These are phyloP conservation scores for Ormosia semicastrata DNA, from an alignment of 306 rosid genomes.

Conservation along the genomic window DNA sequence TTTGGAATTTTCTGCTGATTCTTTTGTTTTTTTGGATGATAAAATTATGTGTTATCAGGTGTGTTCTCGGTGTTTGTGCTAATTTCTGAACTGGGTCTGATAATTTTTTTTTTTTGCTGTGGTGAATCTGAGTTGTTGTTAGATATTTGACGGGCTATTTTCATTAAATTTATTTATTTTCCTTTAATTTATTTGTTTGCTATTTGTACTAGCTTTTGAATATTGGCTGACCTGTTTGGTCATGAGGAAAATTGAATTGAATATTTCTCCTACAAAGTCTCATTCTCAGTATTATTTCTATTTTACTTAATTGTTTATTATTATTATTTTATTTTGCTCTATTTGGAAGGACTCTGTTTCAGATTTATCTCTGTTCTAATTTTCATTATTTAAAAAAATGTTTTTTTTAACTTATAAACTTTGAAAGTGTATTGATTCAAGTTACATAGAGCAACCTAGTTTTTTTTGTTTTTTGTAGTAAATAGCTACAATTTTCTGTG, in stretches of 20 bases:
- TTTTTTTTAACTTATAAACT: not conserved
- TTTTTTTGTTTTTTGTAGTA: not conserved
- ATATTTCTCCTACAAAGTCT: not conserved
- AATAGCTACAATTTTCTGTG: constrained; percentile 19
- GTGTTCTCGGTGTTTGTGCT: not conserved
- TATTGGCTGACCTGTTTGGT: not conserved
- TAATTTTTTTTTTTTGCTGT: not conserved
- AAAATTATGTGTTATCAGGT: not conserved
- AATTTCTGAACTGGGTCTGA: not conserved
- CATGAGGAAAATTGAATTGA: not conserved
- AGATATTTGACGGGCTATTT: not conserved
- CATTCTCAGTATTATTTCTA: constrained; percentile 15
- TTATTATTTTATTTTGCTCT: constrained; percentile 7
- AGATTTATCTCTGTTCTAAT: constrained; percentile 8
- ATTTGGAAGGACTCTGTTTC: not conserved
- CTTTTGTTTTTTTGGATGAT: not conserved
- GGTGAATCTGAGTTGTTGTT: constrained; percentile 28
- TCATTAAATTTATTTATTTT: not conserved
- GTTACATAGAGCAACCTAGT: not conserved
- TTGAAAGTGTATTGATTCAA: not conserved
- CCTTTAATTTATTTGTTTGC: not conserved
- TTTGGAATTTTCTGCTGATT: not conserved
- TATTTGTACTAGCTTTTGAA: not conserved
- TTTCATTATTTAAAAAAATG: not conserved
- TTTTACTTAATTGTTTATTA: not conserved